These are phyloP conservation scores for Colletotrichum simmondsii DNA, from an alignment of 2,329 filamentous ascomycete genomes.

Conservation along the genomic window DNA sequence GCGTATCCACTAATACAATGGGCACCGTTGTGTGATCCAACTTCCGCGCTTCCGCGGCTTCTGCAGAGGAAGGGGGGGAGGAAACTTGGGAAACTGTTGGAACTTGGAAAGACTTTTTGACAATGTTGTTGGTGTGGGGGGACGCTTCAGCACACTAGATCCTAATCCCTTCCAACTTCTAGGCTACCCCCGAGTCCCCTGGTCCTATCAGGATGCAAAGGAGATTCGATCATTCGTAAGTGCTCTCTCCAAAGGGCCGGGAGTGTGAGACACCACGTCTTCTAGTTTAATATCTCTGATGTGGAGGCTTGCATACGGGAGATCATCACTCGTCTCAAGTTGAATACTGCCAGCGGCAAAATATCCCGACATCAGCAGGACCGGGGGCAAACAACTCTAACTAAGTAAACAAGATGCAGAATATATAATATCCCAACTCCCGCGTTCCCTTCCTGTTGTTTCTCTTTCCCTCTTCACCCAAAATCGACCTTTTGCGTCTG, in stretches of 20 bases:
- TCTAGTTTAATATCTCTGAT: slow-evolving; percentile 11
- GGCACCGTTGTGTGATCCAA: background rate
- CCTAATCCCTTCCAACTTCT: background rate
- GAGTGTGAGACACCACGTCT: slow-evolving; percentile 19
- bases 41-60: background rate
- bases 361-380: slow-evolving; percentile 6
- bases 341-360: slow-evolving; percentile 20
- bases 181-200: background rate
- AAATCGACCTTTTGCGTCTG: slow-evolving; percentile 14
- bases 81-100: background rate
- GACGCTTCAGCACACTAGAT: background rate
- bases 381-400: background rate
- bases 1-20: background rate
- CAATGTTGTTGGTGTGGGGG: background rate
- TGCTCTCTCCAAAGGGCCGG: background rate
- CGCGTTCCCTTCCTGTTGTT: background rate
- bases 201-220: background rate
- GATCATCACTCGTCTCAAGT: slow-evolving; percentile 32
- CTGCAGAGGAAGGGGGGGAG: background rate
- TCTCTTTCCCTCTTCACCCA: background rate
- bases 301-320: slow-evolving; percentile 34
- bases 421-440: slow-evolving; percentile 10
- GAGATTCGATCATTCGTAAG: background rate
- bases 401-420: background rate
- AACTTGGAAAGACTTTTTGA: background rate